Base-by-base conservation (phyloP, 306 rosid species). In the Luffa acutangula region DNA sequence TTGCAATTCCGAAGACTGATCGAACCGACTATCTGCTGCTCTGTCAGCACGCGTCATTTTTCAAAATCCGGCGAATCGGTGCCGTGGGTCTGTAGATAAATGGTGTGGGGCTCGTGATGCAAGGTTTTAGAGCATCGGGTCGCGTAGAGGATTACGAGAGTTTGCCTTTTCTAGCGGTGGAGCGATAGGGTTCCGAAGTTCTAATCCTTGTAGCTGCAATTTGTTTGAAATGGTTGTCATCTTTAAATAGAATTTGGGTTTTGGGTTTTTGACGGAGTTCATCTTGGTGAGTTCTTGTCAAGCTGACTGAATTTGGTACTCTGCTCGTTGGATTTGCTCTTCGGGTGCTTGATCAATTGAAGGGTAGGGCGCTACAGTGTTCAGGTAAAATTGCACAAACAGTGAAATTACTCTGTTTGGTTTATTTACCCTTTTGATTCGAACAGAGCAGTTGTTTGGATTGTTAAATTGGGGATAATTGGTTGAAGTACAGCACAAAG, bases 1-100 rank as follows among this genome's bases (percentile, higher is more conserved):
- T 62, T 51, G 14, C 81, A 34, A 71, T 54, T 36, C 1, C 66
- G 41, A 72, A 39, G 51, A 14, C 76, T 78, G 49, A 78, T 60
- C 49, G 54, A 34, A 36, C 69, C 62, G 80, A 63, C 77, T 78
- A 69, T 56, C 33, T 31, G 65, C 76, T 76, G 48, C 87, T 18
- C 37, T 75, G 9, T 58, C 72, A 17, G 25, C 58, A 3, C 59
- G 33, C 58, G 49, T 52, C 60, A 41, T 67, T 81, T 63, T 53
- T 20, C 46, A 71, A 83, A 74, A 79, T 81, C 80, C 77, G 41
- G 71, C 81, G 79, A 81, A 25, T 62, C 43, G 74, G 53, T 45
- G 42, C 33, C 59, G 75, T 43, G 83, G 88, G 88, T 82, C 64
- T 77, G 64, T 77, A 64, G 80, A 69, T 39, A 65, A 39, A 77